A percentile compares a stretch with the other conserved stretches of the same genome.
Conservation (phyloP, 2,329 filamentous ascomycete genomes). For the Fonsecaea pedrosoi region DNA sequence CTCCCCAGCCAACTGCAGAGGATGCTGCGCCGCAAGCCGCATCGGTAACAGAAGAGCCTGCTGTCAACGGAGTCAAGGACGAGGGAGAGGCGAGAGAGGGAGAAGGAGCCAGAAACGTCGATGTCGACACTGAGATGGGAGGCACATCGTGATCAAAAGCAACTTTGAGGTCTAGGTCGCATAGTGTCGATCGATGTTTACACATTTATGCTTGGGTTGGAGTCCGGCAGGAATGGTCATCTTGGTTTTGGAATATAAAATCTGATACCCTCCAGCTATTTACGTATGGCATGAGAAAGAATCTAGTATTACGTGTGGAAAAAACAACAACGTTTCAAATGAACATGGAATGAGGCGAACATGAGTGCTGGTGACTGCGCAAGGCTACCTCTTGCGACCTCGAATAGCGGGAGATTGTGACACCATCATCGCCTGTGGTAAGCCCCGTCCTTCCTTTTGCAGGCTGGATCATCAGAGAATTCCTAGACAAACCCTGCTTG, state of each 20-base stretch:
- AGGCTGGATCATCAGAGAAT: neutral
- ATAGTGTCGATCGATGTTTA: constrained; percentile 29
- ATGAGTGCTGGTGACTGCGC: neutral
- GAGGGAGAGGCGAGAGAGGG: constrained; percentile 13
- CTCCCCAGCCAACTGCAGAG: neutral
- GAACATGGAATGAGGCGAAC: neutral
- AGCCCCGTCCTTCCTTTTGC: neutral
- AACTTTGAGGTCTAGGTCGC: neutral
- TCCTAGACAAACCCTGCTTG: neutral
- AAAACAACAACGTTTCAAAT: neutral
- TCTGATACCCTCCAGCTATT: constrained; percentile 26
- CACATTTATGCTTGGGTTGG: constrained; percentile 19
- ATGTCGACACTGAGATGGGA: constrained; percentile 37
- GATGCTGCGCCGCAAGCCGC: constrained; percentile 10
- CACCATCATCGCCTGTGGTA: neutral
- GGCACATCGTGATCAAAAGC: constrained; percentile 28
- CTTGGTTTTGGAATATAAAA: constrained; percentile 5
- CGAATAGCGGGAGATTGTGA: neutral
- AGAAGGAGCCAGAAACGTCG: constrained; percentile 26
- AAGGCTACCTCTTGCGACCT: neutral
- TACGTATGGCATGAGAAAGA: neutral
- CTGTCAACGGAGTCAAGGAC: constrained; percentile 27
- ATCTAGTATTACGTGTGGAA: neutral
- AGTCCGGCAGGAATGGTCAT: neutral
- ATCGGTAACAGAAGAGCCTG: constrained; percentile 8